Evolutionary conservation across 2,329 filamentous ascomycete genomes (phyloP), one percentile per base, ranked within the genome.

Genomic region (Tolypocladium tundrense): DNA sequence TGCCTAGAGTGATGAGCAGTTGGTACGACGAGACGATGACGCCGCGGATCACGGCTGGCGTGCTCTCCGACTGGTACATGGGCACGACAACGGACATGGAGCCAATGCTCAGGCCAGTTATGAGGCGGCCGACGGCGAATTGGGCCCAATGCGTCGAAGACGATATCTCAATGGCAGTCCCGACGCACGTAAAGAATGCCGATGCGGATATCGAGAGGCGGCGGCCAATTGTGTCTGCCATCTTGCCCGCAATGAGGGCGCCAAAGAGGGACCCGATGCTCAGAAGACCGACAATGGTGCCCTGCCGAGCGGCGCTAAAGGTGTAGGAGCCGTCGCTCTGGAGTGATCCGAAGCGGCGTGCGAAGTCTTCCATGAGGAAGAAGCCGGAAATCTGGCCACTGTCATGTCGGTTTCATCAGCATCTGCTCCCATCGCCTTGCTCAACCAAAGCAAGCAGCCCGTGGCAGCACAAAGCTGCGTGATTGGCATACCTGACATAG

Each of bases 31-130:
- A 79, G 35, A 88, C 79, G 43, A 88, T 76, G 8, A 84, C 76
- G 65, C 84, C 84, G 64, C 86, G 81, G 55, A 88, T 81, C 59
- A 83, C 79, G 60, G 83, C 78, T 0, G 86, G 86, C 3, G 82
- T 81, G 58, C 79, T 84, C 70, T 89, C 86, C 19, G 79, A 82
- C 67, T 88, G 84, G 64, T 88, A 88, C 82, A 89, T 85, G 53
- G 84, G 84, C 1, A 86, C 83, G 33, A 83, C 73, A 48, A 87
- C 85, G 7, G 82, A 86, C 0, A 88, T 74, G 24, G 81, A 77
- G 35, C 86, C 86, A 53, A 89, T 83, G 24, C 85, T 85, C 2
- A 87, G 68, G 63, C 86, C 86, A 31, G 84, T 86, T n/a, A 87
- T 78, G 62, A 85, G 78, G 51, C 86, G 78, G 53, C 86, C 86